Evolutionary conservation across 2,329 filamentous ascomycete species (phyloP), one percentile per base, ranked within the genome.

Genomic region (Alternaria sp.): DNA sequence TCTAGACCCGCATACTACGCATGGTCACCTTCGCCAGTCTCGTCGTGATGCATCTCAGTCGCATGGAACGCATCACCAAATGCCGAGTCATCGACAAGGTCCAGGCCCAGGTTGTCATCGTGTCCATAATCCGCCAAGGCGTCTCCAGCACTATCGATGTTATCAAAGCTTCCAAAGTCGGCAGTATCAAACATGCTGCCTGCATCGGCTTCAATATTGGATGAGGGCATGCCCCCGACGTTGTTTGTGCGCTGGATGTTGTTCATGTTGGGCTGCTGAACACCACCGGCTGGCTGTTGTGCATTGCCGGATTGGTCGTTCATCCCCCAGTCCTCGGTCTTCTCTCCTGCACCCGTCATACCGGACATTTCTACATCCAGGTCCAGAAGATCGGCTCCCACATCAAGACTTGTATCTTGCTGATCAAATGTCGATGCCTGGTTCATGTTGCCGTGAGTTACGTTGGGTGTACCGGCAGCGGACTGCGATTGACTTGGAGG

Each of bases 401-500:
- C 66, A 17, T 74, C 72, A 24, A 73, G 60, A 28, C 66, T 69
- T 42, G 64, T 59, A 28, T 63, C 63, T 34, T 69, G 65, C 33
- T 70, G 68, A 41, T 69, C 66, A 17, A 72, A 72, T n/a, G 68
- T 56, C 26, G 72, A 44, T n/a, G 57, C 50, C 44, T 72, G 70
- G 13, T 54, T 63, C 23, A 60, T 39, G 23, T 72, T 69, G 14
- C 63, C 59, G 10, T 59, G 50, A 23, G 71, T 59, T 4, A 77
- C 75, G 41, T 71, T 74, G 34, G 87, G 86, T 6, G 87, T 90
- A 5, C 81, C 84, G 14, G 82, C 83, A 44, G 80, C 81, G 2
- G 87, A 89, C 46, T 85, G 84, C 9, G 82, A 81, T 46, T 87
- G 86, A n/a, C 83, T 72, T 29, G 85, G 83, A 29, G 84, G 78